These are phyloP conservation scores for Stephania cephalantha DNA, from an alignment of 164 flowering plant species.

Conservation along the genomic window DNA sequence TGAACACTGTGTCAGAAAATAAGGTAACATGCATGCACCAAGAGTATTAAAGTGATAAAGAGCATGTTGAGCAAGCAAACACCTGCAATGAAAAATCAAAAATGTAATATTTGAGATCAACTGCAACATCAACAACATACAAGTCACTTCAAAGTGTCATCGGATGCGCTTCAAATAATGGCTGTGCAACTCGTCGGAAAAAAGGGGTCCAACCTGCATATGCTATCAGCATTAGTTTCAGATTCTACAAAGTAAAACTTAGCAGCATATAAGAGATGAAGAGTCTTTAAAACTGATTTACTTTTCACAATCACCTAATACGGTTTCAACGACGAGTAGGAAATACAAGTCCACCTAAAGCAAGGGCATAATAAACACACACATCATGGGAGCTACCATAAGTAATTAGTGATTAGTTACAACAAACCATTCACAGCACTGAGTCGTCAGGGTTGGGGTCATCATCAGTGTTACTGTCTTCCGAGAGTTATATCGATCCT, in stretches of 20 bases:
- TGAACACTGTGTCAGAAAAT: too few relatives aligned
- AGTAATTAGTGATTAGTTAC: constrained; percentile 35
- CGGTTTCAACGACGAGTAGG: constrained; percentile 39
- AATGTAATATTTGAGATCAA: too few relatives aligned
- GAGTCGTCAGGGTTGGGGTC: constrained; percentile 19
- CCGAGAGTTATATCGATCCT: constrained; percentile 9
- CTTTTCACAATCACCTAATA: constrained; percentile 51
- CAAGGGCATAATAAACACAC: constrained; percentile 30
- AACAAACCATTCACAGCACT: constrained; percentile 23
- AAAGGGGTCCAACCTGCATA: neutral
- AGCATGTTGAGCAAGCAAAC: too few relatives aligned
- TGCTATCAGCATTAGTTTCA: constrained; percentile 1
- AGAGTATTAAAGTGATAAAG: too few relatives aligned
- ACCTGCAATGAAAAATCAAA: too few relatives aligned
- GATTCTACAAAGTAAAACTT: constrained; percentile 6
- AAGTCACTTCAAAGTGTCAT: too few relatives aligned
- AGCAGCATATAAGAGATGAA: constrained; percentile 2
- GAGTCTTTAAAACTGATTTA: constrained; percentile 19
- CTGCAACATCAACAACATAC: too few relatives aligned
- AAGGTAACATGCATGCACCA: too few relatives aligned
- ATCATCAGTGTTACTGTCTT: constrained; percentile 26
- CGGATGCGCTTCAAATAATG: too few relatives aligned
- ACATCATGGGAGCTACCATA: constrained; percentile 32
- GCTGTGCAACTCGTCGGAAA: too few relatives aligned
- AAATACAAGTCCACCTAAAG: constrained; percentile 23